A percentile compares a stretch with the other conserved stretches of the same genome.
Conservation (phyloP, 495 filamentous ascomycete species). For the Penicillium pancosmium region DNA sequence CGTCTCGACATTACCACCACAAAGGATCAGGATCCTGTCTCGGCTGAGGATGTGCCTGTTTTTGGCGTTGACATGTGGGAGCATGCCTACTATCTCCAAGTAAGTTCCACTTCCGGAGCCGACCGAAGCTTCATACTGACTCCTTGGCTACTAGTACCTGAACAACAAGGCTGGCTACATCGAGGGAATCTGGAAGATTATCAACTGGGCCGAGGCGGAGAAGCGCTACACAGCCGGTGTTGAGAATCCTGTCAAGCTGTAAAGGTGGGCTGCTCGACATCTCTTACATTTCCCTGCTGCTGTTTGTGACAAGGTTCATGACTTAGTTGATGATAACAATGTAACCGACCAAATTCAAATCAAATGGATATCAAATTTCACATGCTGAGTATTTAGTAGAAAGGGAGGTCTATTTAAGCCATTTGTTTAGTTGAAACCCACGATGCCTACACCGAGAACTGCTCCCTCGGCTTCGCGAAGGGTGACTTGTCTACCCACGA, state of each 20-base stretch:
- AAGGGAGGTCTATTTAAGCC: not conserved
- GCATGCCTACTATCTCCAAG: constrained; percentile 69
- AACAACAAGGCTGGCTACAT: constrained; percentile 98
- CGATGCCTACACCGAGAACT: constrained; percentile 38
- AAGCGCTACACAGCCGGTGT: constrained; percentile 60
- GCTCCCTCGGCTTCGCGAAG: constrained; percentile 29
- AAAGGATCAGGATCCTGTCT: constrained; percentile 89
- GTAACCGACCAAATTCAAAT: not conserved
- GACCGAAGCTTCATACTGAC: not conserved
- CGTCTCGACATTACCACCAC: constrained; percentile 71
- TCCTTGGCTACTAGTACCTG: constrained; percentile 66
- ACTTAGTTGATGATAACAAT: not conserved
- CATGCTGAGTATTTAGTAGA: constrained; percentile 5
- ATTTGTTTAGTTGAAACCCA: constrained; percentile 40
- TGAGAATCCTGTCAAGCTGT: constrained; percentile 32
- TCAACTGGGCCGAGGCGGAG: constrained; percentile 94
- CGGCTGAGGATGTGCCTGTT: constrained; percentile 72
- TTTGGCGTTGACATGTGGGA: constrained; percentile 98
- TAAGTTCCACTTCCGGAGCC: constrained; percentile 28
- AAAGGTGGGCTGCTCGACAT: not conserved
- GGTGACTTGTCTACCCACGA: constrained; percentile 43
- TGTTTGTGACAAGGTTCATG: not conserved
- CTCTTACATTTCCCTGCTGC: not conserved
- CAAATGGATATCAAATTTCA: constrained; percentile 12
- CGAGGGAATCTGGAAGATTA: constrained; percentile 88